Conservation (phyloP, 495 filamentous ascomycete genomes). For the Rostrohypoxylon terebratum region DNA sequence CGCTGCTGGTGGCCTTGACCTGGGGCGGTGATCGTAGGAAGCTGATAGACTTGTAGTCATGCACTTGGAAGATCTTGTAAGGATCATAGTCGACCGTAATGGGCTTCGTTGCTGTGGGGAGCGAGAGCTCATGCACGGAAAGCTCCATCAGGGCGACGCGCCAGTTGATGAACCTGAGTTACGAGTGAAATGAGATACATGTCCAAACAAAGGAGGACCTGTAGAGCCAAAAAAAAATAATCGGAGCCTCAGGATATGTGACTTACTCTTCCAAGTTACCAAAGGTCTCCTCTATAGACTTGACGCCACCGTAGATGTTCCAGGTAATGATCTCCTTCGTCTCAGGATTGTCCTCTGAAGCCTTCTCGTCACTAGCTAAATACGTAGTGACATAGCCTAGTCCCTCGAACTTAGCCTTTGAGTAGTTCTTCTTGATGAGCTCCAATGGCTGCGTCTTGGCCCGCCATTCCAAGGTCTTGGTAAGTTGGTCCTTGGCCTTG, state of each 20-base stretch:
- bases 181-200: constrained; percentile 22
- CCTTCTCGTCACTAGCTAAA: constrained; percentile 42
- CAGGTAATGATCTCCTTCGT: constrained; percentile 74
- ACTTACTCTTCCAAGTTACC: constrained; percentile 80
- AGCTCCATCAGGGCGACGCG: constrained; percentile 88
- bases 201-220: background rate
- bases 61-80: constrained; percentile 88
- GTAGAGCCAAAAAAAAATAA: background rate
- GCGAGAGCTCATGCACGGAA: constrained; percentile 74
- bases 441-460: constrained; percentile 66
- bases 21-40: constrained; percentile 79
- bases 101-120: constrained; percentile 71
- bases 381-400: constrained; percentile 68
- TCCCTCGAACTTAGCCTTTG: constrained; percentile 66
- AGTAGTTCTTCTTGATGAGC: constrained; percentile 60
- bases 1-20: constrained; percentile 76
- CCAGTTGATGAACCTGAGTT: constrained; percentile 81
- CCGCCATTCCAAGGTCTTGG: constrained; percentile 82
- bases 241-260: background rate
- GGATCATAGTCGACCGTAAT: constrained; percentile 83
- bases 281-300: constrained; percentile 77
- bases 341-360: constrained; percentile 50
- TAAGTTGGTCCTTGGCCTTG: constrained; percentile 79
- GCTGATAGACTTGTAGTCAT: constrained; percentile 86
- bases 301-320: constrained; percentile 88